These are phyloP conservation scores for Hygrocybe punicea DNA, from an alignment of 768 basidiomycete genomes.

Conservation along the genomic window DNA sequence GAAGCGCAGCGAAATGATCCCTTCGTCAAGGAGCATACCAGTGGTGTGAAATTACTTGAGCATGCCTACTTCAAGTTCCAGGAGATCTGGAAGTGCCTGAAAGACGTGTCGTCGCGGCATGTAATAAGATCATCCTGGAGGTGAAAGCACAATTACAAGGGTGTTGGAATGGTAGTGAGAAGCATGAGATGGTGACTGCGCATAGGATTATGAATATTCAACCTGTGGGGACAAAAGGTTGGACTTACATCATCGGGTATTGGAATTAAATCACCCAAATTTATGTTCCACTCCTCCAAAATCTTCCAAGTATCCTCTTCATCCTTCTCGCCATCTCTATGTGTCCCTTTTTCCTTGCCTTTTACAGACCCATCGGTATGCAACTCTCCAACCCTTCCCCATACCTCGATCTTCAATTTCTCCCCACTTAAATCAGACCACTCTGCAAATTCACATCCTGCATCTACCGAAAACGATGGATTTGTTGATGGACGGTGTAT, in stretches of 20 bases:
- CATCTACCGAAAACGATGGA: constrained; percentile 66
- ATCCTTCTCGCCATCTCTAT: constrained; percentile 11
- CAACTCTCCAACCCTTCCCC: too few species aligned
- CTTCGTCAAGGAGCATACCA: too few species aligned
- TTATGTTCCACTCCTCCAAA: constrained; percentile 65
- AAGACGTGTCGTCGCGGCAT: too few species aligned
- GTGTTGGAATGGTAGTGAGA: constrained; percentile 66
- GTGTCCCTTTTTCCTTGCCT: constrained; percentile 46
- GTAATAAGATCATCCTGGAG: constrained; percentile 59
- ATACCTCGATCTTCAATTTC: constrained; percentile 35
- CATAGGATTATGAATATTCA: constrained; percentile 12
- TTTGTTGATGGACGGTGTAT: constrained; percentile 83
- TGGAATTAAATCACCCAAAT: constrained; percentile 54
- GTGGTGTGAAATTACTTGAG: too few species aligned
- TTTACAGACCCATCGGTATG: constrained; percentile 24
- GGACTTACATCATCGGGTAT: constrained; percentile 61
- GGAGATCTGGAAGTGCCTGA: too few species aligned
- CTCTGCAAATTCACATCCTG: constrained; percentile 49
- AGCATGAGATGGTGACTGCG: constrained; percentile 31
- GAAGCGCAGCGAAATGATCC: too few species aligned
- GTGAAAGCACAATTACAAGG: constrained; percentile 61
- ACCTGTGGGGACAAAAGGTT: background rate
- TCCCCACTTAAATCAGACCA: constrained; percentile 62
- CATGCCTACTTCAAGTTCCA: too few species aligned
- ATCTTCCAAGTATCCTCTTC: constrained; percentile 52